These are phyloP conservation scores for Mrakia hoshinonis DNA, from an alignment of 768 basidiomycete species.

Conservation along the genomic window DNA sequence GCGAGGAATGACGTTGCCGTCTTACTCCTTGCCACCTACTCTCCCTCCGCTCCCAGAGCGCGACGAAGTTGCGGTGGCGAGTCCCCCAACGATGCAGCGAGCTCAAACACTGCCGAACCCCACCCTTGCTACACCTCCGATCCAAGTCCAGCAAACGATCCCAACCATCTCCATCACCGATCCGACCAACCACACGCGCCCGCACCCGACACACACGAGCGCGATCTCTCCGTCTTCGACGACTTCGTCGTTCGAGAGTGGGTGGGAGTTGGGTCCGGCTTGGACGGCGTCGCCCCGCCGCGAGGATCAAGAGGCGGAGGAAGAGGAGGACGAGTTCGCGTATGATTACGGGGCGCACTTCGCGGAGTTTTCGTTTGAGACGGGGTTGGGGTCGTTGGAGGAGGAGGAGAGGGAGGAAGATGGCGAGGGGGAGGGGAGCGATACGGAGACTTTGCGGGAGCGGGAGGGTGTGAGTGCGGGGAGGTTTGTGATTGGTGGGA, in stretches of 20 bases:
- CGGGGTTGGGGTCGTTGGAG: background rate
- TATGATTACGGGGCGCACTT: background rate
- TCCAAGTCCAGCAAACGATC: too few relatives aligned
- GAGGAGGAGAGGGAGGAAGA: background rate
- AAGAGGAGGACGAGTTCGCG: background rate
- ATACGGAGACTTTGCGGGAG: too few relatives aligned
- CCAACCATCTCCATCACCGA: conserved; percentile 1
- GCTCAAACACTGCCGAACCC: background rate
- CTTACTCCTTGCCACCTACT: background rate
- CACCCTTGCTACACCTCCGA: background rate
- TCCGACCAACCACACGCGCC: background rate
- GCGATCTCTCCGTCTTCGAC: background rate
- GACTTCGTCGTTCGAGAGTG: background rate
- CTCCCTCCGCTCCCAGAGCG: background rate
- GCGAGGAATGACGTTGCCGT: too few relatives aligned
- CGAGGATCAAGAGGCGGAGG: background rate
- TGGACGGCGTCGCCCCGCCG: background rate
- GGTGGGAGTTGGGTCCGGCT: background rate
- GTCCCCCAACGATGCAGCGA: background rate
- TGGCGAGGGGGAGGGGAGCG: too few relatives aligned
- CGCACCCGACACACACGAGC: background rate
- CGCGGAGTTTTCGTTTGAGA: background rate
- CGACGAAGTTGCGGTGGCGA: background rate
- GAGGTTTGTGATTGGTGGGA: too few relatives aligned
- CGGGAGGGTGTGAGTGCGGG: too few relatives aligned